Evolutionary conservation across 2,329 filamentous ascomycete species (phyloP), one percentile per base, ranked within the genome.

Genomic region (Fusarium sp.): DNA sequence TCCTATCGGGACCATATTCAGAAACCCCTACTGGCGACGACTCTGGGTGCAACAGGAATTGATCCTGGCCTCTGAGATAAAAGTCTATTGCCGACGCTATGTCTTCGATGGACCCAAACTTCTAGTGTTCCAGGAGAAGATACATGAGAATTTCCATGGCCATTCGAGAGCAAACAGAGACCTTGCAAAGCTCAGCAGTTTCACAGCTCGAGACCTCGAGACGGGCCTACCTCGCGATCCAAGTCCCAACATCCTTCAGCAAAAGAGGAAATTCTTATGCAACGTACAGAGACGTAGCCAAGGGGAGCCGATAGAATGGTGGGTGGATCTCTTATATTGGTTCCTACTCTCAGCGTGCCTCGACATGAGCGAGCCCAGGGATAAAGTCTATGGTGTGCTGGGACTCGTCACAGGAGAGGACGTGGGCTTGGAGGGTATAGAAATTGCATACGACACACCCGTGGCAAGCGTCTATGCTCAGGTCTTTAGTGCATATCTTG

Each of bases 11-110:
- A 39, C 57, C 11, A 62, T 62, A 26, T 53, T 62, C 22, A 39
- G 39, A 13, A 56, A 62, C 40, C 59, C 53, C 10, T 62, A 58
- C 15, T 62, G 53, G 59, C 38, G 44, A 22, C 50, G 51, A 21
- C 19, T 61, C 15, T 56, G 57, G 57, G 38, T 56, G 31, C 44
- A 61, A 21, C 38, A 61, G 31, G 57, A 61, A 31, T 10, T 50
- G 21, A 50, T 61, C 1, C 57, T 61, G 7, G 51, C 57, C 19
- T 5, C 19, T 28, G 28, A 33, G 19, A 31, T 59, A 22, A 31
- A 21, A 6, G n/a, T 59, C 1, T 59, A 59, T 34, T 59, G 49
- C 24, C 50, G 40, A 15, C 57, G 40, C 7, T 21, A 59, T n/a
- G 21, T 21, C 8, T 28, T 59, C n/a, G 49, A 54, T 7, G 49